These are phyloP conservation scores for Leishmania major DNA, from an alignment of 208 protist species.

Conservation along the genomic window DNA sequence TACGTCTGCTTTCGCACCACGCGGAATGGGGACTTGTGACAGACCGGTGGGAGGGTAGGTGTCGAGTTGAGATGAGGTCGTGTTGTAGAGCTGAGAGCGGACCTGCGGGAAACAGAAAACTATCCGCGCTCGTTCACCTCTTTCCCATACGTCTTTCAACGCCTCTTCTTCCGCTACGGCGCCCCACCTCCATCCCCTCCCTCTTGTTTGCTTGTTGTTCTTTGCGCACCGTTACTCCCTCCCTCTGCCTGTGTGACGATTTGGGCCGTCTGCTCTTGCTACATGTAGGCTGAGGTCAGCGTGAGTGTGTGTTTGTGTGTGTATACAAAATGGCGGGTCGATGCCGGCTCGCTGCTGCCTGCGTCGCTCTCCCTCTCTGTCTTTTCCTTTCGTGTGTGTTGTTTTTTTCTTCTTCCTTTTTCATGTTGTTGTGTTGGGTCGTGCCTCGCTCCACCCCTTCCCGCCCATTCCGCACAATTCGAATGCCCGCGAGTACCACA, in stretches of 20 bases:
- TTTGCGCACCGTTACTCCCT: slow-evolving; percentile 2
- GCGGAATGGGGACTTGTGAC: too few relatives aligned
- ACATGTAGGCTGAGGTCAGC: background rate
- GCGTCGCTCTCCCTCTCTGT: background rate
- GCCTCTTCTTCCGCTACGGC: background rate
- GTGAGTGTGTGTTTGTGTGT: too few relatives aligned
- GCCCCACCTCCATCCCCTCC: background rate
- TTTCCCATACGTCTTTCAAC: background rate
- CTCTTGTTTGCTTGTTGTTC: background rate
- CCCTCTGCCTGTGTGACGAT: slow-evolving; percentile 1
- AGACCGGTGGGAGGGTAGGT: too few relatives aligned
- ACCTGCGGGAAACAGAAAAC: background rate
- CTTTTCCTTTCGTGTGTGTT: background rate
- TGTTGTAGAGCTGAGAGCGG: background rate
- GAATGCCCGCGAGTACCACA: background rate
- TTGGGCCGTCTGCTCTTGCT: background rate
- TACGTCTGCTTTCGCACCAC: too few relatives aligned
- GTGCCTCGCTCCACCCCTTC: too few relatives aligned
- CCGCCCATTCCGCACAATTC: background rate
- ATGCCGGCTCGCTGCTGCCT: background rate
- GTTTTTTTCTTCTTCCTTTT: background rate
- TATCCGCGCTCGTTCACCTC: background rate
- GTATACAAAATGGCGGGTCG: too few relatives aligned
- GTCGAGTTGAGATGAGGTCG: background rate
- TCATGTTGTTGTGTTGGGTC: background rate